A percentile compares a stretch with the other conserved stretches of the same genome.
Conservation (phyloP, 306 rosid species). For the Pachyrhizus erosus region DNA sequence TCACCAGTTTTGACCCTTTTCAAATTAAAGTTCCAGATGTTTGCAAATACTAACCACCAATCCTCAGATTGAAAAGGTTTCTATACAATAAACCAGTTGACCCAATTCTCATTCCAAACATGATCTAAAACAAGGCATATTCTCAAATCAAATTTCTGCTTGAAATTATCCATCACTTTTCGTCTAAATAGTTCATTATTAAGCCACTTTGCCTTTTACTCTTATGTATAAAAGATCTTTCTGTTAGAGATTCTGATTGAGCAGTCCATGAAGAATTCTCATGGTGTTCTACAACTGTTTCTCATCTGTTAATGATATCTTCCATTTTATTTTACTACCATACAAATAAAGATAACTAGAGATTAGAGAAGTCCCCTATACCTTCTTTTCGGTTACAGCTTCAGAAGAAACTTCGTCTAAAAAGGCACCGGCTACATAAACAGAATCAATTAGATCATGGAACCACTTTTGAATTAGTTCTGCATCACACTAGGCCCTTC, state of each 20-base stretch:
- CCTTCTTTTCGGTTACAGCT: slow-evolving; percentile 1
- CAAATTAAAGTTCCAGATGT: background rate
- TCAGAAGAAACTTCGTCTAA: slow-evolving; percentile 10
- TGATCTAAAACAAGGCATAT: background rate
- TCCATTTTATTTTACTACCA: background rate
- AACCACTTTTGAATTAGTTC: background rate
- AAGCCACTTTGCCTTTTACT: background rate
- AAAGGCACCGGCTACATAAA: background rate
- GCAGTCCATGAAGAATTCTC: background rate
- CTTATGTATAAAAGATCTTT: background rate
- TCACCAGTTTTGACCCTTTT: background rate
- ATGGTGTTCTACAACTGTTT: background rate
- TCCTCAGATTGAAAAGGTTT: background rate
- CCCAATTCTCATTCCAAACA: background rate
- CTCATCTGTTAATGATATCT: background rate
- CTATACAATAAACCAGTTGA: background rate
- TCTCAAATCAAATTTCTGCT: background rate
- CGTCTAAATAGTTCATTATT: background rate
- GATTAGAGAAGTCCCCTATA: background rate
- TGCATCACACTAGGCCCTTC: slow-evolving; percentile 2
- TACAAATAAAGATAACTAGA: background rate
- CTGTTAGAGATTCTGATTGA: background rate
- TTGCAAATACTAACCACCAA: background rate
- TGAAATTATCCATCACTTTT: background rate
- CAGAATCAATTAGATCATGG: background rate